Percentiles rank a stretch among this genome's conserved stretches.
phyloP scores from a whole-genome alignment of 2,329 filamentous ascomycete species.

The Hirsutella rhossiliensis region DNA sequence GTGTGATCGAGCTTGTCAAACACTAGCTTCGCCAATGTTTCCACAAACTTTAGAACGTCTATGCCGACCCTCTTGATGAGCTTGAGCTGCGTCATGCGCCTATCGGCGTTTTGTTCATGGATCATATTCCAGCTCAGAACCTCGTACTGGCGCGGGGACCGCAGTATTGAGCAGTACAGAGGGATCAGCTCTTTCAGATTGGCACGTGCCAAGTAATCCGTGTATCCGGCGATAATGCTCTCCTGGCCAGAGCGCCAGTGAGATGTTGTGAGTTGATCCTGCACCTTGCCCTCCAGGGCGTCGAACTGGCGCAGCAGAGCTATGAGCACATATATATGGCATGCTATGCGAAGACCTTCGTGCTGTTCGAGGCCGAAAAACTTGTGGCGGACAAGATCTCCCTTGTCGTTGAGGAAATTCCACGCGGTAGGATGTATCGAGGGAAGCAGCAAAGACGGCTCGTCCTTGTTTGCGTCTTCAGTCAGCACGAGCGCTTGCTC shows the following conservation, averaged over 20 bases:
- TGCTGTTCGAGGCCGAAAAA: slow-evolving; percentile 45
- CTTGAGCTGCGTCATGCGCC: slow-evolving; percentile 56
- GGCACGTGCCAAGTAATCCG: slow-evolving; percentile 62
- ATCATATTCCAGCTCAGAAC: slow-evolving; percentile 68
- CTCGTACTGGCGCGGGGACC: slow-evolving; percentile 49
- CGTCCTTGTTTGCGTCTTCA: slow-evolving; percentile 10
- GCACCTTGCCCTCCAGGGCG: slow-evolving; percentile 7
- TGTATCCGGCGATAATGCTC: slow-evolving; percentile 70
- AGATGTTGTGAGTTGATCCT: slow-evolving; percentile 4
- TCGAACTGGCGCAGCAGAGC: slow-evolving; percentile 53
- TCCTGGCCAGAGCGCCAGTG: slow-evolving; percentile 42
- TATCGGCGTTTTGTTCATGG: slow-evolving; percentile 51
- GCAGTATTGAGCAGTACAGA: slow-evolving; percentile 74
- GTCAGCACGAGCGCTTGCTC: slow-evolving; percentile 39
- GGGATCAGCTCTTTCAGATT: slow-evolving; percentile 71
- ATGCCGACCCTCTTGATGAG: slow-evolving; percentile 67
- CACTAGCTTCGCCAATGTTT: slow-evolving; percentile 47
- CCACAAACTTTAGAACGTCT: slow-evolving; percentile 61
- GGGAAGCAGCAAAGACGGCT: slow-evolving; percentile 15
- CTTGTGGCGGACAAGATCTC: slow-evolving; percentile 27
- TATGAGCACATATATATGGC: slow-evolving; percentile 53
- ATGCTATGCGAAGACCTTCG: slow-evolving; percentile 54
- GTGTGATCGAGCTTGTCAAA: slow-evolving; percentile 31
- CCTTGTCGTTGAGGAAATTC: slow-evolving; percentile 8
- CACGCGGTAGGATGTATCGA: slow-evolving; percentile 1